Conservation (phyloP, 1,139 yeast genomes). For the Yamadazyma buinensis region DNA sequence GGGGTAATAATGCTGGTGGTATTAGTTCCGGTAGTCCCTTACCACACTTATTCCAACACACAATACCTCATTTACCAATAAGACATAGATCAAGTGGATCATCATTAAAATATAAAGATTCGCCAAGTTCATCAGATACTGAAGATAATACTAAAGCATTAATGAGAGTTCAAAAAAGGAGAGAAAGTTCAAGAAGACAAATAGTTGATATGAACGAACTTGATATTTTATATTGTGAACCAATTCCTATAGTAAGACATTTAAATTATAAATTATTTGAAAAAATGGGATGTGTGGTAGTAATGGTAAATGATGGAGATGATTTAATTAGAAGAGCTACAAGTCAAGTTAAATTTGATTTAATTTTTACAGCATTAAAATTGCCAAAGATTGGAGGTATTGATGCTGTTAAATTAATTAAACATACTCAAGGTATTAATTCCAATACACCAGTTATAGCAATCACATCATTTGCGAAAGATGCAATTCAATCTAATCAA, state of each 20-base stretch:
- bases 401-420: slow-evolving; percentile 75
- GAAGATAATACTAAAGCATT: slow-evolving; percentile 59
- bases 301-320: slow-evolving; percentile 74
- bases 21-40: too few relatives aligned
- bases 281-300: slow-evolving; percentile 75
- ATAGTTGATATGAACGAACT: slow-evolving; percentile 28
- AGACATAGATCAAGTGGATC: slow-evolving; percentile 25
- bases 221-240: slow-evolving; percentile 81
- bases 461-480: slow-evolving; percentile 68
- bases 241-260: slow-evolving; percentile 78
- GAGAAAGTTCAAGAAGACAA: slow-evolving; percentile 47
- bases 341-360: slow-evolving; percentile 78
- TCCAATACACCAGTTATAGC: slow-evolving; percentile 77
- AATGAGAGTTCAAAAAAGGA: slow-evolving; percentile 52
- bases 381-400: slow-evolving; percentile 65
- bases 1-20: not conserved
- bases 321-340: slow-evolving; percentile 80
- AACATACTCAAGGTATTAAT: slow-evolving; percentile 73
- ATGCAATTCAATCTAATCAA: slow-evolving; percentile 53
- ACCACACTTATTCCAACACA: too few relatives aligned
- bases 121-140: slow-evolving; percentile 68
- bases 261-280: slow-evolving; percentile 64
- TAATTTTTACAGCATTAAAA: slow-evolving; percentile 74
- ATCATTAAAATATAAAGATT: slow-evolving; percentile 31
- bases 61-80: slow-evolving; percentile 5